Conservation (phyloP, 1,139 yeast genomes). For the Sugiyamaella paludigena region DNA sequence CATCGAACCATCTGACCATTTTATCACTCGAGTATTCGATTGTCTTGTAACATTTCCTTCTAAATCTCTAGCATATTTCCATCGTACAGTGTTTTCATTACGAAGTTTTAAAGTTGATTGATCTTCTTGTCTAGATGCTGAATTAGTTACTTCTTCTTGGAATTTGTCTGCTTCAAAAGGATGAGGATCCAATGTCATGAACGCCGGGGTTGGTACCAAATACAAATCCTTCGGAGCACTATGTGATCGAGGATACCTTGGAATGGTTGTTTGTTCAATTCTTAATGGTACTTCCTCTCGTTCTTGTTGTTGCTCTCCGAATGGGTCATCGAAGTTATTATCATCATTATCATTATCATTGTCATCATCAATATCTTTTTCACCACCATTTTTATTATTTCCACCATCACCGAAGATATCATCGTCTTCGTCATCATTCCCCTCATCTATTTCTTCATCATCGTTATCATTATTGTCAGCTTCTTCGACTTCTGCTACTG, state of each 20-base stretch:
- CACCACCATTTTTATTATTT: conserved; percentile 13
- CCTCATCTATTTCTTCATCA: conserved; percentile 13
- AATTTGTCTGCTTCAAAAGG: conserved; percentile 82
- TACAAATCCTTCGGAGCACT: conserved; percentile 31
- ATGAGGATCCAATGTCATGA: conserved; percentile 74
- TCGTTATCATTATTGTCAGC: conserved; percentile 5
- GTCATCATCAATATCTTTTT: conserved; percentile 7
- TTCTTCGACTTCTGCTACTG: conserved; percentile 3
- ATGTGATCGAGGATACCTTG: conserved; percentile 66
- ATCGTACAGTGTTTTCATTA: conserved; percentile 79
- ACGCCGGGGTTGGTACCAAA: conserved; percentile 69
- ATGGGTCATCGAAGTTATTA: conserved; percentile 2
- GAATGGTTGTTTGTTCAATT: conserved; percentile 54
- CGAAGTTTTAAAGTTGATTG: conserved; percentile 50
- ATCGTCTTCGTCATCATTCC: conserved; percentile 21
- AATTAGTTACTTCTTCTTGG: conserved; percentile 34
- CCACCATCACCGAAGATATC: conserved; percentile 23
- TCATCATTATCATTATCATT: conserved; percentile 19
- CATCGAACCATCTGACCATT: conserved; percentile 91
- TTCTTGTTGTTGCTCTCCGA: conserved; percentile 20
- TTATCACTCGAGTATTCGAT: conserved; percentile 83
- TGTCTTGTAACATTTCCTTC: conserved; percentile 66
- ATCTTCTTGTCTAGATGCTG: conserved; percentile 40
- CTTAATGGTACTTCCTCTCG: conserved; percentile 28
- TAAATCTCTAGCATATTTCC: conserved; percentile 78